phyloP scores from a whole-genome alignment of 441 rosid genomes.

The Erodium trifolium region DNA sequence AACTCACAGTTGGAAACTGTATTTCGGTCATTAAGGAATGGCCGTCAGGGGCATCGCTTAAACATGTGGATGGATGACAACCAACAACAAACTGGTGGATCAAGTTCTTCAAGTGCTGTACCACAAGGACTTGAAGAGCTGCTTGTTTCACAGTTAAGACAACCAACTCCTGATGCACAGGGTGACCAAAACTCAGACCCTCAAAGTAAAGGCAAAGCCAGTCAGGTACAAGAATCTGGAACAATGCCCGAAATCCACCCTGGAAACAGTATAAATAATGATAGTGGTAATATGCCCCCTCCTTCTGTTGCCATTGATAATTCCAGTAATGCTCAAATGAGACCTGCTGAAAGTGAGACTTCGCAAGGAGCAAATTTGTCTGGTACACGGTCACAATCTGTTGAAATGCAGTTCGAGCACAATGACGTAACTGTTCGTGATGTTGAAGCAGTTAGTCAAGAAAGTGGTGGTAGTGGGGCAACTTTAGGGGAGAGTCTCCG shows the following conservation, averaged over 20 bases:
- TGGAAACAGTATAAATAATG: slow-evolving; percentile 44
- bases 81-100: slow-evolving; percentile 76
- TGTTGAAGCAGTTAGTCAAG: slow-evolving; percentile 99
- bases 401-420: slow-evolving; percentile 85
- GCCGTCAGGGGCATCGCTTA: slow-evolving; percentile 83
- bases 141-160: slow-evolving; percentile 83
- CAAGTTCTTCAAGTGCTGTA: slow-evolving; percentile 54
- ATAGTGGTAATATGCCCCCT: slow-evolving; percentile 34
- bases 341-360: slow-evolving; percentile 42
- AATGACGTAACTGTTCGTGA: slow-evolving; percentile 75
- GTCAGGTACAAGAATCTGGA: slow-evolving; percentile 41
- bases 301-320: slow-evolving; percentile 35
- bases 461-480: slow-evolving; percentile 97
- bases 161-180: slow-evolving; percentile 38
- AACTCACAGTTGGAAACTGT: slow-evolving; percentile 63
- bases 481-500: slow-evolving; percentile 98
- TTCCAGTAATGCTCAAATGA: slow-evolving; percentile 41
- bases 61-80: slow-evolving; percentile 91
- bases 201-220: slow-evolving; percentile 26
- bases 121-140: slow-evolving; percentile 94
- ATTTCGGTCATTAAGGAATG: slow-evolving; percentile 86
- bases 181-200: background rate
- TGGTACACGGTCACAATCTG: slow-evolving; percentile 45
- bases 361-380: slow-evolving; percentile 29
- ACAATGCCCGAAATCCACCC: slow-evolving; percentile 29